These are phyloP conservation scores for Thuja plicata DNA, from an alignment of 83 land plant genomes.

Conservation along the genomic window DNA sequence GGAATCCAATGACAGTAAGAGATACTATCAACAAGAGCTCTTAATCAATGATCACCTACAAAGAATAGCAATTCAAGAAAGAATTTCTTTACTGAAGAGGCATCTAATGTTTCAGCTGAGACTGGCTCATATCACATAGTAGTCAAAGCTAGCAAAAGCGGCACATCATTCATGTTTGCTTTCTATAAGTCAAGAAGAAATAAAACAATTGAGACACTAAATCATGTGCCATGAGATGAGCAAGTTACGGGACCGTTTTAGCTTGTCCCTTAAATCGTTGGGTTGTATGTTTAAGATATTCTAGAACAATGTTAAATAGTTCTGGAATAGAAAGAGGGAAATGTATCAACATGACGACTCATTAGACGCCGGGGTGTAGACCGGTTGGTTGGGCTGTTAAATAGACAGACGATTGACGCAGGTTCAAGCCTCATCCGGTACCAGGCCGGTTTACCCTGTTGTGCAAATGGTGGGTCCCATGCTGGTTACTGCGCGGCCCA, in stretches of 20 bases:
- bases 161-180: neutral
- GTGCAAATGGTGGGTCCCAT: no score
- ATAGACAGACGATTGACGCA: no score
- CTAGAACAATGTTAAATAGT: neutral
- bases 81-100: neutral
- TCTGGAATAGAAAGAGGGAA: neutral
- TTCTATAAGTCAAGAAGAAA: neutral
- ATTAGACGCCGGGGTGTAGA: no score
- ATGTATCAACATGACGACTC: neutral
- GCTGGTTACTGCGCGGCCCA: no score
- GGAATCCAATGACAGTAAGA: neutral
- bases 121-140: neutral
- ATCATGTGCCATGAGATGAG: neutral
- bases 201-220: neutral
- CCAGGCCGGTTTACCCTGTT: no score
- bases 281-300: neutral
- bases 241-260: neutral
- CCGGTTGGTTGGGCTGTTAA: no score
- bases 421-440: no score
- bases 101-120: neutral
- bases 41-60: neutral
- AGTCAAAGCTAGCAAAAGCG: neutral
- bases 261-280: neutral
- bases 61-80: neutral
- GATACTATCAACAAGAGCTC: neutral